Base-by-base conservation (phyloP, 495 filamentous ascomycete genomes). In the Hypoxylon cercidicola region DNA sequence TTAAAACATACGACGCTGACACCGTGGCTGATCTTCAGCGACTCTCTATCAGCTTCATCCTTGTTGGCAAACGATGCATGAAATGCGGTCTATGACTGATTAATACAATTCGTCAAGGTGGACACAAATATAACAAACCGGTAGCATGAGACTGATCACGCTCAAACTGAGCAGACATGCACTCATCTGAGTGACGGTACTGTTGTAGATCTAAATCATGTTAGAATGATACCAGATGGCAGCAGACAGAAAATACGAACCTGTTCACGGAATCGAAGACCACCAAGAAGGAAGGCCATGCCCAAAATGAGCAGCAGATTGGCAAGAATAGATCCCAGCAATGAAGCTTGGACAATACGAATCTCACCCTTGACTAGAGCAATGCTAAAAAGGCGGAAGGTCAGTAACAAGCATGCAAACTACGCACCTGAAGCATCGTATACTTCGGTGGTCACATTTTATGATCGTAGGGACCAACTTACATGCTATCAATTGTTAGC, bases 101-200 rank as follows among this genome's bases (percentile, higher is more conserved):
- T 47, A 64, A 40, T 21, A 25, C n/a, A 59, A 16, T 51, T 39
- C n/a, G 10, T 18, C 6, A 13, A 23, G 13, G 7, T 15, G 1
- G 15, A 48, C 8, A 7, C 2, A 10, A 20, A 23, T 43, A 23
- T 15, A 15, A 74, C 72, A 46, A 40, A 74, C 72, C 19, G 78
- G 78, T 16, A 80, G 55, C 37, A 81, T 66, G 19, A 97, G 80
- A 77, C 92, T 96, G 73, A 89, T 92, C 16, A 96, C 93, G 71
- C 90, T 92, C 75, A 97, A 78, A 79, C 91, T 93, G 61, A 97
- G 86, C 45, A 97, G 81, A 78, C 91, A 96, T 23, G 93, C 92
- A 70, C 93, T 97, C 90, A 95, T 97, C 76, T 97, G 92, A 2
- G 93, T 97, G 47, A 96, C 90, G 20, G 91, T 96, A 77, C 87